Evolutionary conservation across 23 red algal species (phyloP).

Genomic region (Gracilaria domingensis): DNA sequence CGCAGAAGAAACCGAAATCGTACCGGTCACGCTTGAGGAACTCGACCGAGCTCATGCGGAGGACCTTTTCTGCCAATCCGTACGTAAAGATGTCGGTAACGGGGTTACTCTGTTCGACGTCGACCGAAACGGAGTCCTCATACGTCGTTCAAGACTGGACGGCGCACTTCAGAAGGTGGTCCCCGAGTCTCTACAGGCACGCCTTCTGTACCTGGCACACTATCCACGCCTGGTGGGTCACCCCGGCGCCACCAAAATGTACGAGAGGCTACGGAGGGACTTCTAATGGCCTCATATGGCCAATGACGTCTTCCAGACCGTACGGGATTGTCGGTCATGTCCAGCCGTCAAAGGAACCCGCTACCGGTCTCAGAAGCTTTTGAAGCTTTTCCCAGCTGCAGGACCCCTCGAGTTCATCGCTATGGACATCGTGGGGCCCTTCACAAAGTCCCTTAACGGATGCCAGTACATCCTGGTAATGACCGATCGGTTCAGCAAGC

Average conservation of each 20-base stretch:
- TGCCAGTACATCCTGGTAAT: slow-evolving; percentile 45
- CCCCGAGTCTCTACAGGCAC: no score
- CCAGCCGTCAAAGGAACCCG: background rate
- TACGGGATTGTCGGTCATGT: background rate
- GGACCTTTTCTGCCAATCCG: slow-evolving; percentile 21
- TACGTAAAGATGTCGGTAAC: background rate
- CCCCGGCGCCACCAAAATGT: slow-evolving; percentile 10
- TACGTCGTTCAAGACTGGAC: background rate
- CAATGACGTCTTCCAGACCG: background rate
- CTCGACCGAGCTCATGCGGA: slow-evolving; percentile 23
- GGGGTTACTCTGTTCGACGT: slow-evolving; percentile 12
- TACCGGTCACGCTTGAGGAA: background rate
- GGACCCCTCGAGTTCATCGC: slow-evolving; percentile 32
- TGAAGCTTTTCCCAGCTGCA: slow-evolving; percentile 34
- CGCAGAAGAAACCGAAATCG: no score
- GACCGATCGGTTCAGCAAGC: slow-evolving; percentile 50
- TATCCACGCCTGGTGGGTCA: background rate
- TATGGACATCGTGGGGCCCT: slow-evolving; percentile 52
- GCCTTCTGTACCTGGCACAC: background rate
- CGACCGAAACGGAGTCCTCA: background rate
- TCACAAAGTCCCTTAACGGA: slow-evolving; percentile 14
- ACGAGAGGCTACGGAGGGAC: background rate
- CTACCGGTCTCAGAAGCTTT: slow-evolving; percentile 11
- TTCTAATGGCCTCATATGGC: slow-evolving; percentile 36
- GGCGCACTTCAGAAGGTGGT: no score